Base-by-base conservation (phyloP, 139 green algal genomes). In the Chlorella sp. region DNA sequence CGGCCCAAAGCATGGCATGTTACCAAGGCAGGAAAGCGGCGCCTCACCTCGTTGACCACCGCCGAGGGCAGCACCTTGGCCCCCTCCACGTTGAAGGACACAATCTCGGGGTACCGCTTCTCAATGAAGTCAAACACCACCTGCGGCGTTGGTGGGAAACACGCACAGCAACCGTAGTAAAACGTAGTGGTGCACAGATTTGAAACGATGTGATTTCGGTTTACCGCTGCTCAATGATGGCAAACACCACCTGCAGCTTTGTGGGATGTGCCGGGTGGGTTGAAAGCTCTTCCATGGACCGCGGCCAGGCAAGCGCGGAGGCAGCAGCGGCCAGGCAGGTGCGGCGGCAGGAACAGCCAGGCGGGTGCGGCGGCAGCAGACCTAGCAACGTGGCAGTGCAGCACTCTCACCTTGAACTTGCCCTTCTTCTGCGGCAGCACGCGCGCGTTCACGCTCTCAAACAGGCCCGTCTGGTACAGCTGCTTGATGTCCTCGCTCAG, bases 61-160 rank as follows among this genome's bases (percentile, higher is more conserved):
- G 51, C 30, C 56, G 58, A 43, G 19, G 92, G 92, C 74, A 94
- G 82, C 26, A 84, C 72, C n/a, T 86, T 88, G 38, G 87, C 41
- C n/a, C 88, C 85, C 48, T 88, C 60, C 17, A 96, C 88, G 26
- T 87, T 85, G 80, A 96, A 94, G 60, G 78, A 86, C 60, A 88
- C 76, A 70, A 95, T 89, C 41, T 81, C 64, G 30, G 92, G 89
- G 83, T 91, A 95, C 36, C 88, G 85, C 76, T 92, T 92, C 77
- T 95, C 89, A 34, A 87, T 85, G 78, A 95, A 93, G 30, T 88
- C 85, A 87, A 95, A 95, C 36, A 89, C 86, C 43, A 95, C 86
- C 48, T 81, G 76, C 43, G 9, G 22, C 8, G 9, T 16, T 43
- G n/a, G 11, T 17, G 43, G 65, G 32, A n/a, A 1, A 73, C 11